Percentiles rank a stretch among this genome's conserved stretches.
These are phyloP conservation scores for Alternaria metachromatica DNA, from an alignment of 2,329 filamentous ascomycete species.

Conservation along the genomic window DNA sequence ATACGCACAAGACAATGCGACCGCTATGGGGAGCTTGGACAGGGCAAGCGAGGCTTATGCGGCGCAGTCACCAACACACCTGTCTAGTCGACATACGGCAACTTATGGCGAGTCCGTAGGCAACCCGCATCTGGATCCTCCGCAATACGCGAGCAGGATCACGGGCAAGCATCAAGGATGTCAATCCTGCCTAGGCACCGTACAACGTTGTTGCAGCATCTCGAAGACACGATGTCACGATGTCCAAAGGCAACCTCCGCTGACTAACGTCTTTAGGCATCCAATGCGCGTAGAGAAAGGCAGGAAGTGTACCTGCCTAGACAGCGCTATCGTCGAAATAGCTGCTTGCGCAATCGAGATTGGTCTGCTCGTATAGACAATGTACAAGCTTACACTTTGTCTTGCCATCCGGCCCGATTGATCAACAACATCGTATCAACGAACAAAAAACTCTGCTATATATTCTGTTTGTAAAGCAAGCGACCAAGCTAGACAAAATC, in stretches of 20 bases:
- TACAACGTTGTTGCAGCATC: neutral
- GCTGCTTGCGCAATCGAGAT: neutral
- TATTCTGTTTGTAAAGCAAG: neutral
- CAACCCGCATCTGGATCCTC: neutral
- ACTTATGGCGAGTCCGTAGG: neutral
- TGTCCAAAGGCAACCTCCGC: neutral
- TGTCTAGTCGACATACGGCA: neutral
- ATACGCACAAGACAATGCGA: neutral
- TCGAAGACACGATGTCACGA: neutral
- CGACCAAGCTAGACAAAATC: neutral
- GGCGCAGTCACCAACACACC: neutral
- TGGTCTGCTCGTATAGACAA: conserved; percentile 1
- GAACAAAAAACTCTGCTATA: neutral
- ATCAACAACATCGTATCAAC: neutral
- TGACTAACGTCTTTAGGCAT: neutral
- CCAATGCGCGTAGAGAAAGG: neutral
- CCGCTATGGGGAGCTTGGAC: neutral
- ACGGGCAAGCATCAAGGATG: neutral
- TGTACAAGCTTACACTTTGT: neutral
- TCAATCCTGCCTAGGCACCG: neutral
- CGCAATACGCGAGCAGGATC: neutral
- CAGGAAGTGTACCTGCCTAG: neutral
- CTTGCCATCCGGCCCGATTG: neutral
- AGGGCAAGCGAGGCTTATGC: conserved; percentile 2
- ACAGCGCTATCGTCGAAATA: neutral